Percentiles rank a stretch among this genome's conserved stretches.
Evolutionary conservation across 768 basidiomycete species (phyloP).

Genomic region (Russula vinacea): DNA sequence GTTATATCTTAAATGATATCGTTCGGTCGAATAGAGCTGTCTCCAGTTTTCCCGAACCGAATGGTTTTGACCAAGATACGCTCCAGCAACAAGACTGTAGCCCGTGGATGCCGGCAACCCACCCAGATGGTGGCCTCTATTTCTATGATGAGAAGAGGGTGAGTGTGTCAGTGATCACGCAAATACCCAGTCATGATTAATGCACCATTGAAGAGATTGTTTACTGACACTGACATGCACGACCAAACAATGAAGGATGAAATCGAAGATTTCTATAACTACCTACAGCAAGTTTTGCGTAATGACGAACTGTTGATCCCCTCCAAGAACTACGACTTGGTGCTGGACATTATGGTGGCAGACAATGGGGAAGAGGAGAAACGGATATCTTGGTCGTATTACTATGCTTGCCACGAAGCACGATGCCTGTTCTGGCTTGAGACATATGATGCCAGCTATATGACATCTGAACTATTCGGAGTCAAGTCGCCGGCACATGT

Average conservation of each 20-base stretch:
- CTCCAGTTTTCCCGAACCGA: background rate
- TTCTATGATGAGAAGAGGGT: slow-evolving; percentile 50
- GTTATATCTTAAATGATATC: background rate
- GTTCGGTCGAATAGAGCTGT: too few relatives aligned
- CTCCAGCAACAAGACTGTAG: background rate
- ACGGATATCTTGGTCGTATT: slow-evolving; percentile 41
- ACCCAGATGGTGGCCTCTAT: slow-evolving; percentile 63
- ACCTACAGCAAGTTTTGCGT: slow-evolving; percentile 17
- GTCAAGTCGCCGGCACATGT: slow-evolving; percentile 24
- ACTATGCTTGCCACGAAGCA: slow-evolving; percentile 48
- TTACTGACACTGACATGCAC: slow-evolving; percentile 54
- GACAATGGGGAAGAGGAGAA: slow-evolving; percentile 32
- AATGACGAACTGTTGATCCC: slow-evolving; percentile 10
- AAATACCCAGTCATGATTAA: background rate
- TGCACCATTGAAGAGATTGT: slow-evolving; percentile 41
- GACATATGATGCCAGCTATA: slow-evolving; percentile 37
- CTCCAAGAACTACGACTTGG: slow-evolving; percentile 31
- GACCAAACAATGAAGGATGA: slow-evolving; percentile 37
- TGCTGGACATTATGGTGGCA: slow-evolving; percentile 32
- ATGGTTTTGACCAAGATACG: background rate
- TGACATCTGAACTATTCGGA: slow-evolving; percentile 34
- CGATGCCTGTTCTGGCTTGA: slow-evolving; percentile 55
- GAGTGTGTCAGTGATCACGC: slow-evolving; percentile 15
- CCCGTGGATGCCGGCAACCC: slow-evolving; percentile 46
- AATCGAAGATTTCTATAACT: slow-evolving; percentile 36